A percentile compares a stretch with the other conserved stretches of the same genome.
These are phyloP conservation scores for Wallemia hederae DNA, from an alignment of 1,284 basidiomycete species.

Conservation along the genomic window DNA sequence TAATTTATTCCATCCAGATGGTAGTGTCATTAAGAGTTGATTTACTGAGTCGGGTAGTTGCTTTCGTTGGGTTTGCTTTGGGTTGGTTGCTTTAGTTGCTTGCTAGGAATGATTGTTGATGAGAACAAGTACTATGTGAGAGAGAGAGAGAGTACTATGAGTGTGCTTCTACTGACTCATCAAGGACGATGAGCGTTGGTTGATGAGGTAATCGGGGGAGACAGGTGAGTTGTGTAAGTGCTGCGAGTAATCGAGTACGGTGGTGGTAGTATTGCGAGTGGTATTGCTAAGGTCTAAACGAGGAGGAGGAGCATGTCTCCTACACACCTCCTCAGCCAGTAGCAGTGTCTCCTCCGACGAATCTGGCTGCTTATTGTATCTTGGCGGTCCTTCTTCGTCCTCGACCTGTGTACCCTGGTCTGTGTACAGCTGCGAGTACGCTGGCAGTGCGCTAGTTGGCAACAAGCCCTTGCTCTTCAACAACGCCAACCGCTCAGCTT, in stretches of 20 bases:
- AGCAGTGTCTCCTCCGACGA: not conserved
- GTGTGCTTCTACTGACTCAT: too few relatives aligned
- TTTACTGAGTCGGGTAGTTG: not conserved
- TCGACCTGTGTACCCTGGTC: not conserved
- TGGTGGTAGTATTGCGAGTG: not conserved
- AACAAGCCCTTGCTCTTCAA: not conserved
- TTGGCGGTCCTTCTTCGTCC: not conserved
- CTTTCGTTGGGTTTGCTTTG: too few relatives aligned
- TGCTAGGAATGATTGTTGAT: too few relatives aligned
- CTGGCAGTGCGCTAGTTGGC: not conserved
- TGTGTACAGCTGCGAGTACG: not conserved
- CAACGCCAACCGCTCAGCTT: not conserved
- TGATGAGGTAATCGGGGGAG: not conserved
- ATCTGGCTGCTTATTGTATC: not conserved
- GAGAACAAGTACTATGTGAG: too few relatives aligned
- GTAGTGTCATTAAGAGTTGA: not conserved
- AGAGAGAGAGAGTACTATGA: too few relatives aligned
- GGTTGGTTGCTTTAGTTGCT: too few relatives aligned
- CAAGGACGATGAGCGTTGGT: not conserved
- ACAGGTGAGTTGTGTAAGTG: not conserved
- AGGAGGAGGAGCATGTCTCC: not conserved
- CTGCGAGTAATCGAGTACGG: not conserved
- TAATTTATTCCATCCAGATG: not conserved
- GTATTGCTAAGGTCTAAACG: not conserved
- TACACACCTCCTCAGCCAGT: not conserved